Evolutionary conservation across 306 rosid genomes (phyloP).

Genomic region (cucumber (Cucumis sativus)): Cucumber_9930_V3 NC_026659.2:24990001-24990500

Average conservation of each 20-base stretch:
- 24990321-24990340: too few species aligned
- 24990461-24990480: too few species aligned
- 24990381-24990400: too few species aligned
- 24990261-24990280: neutral
- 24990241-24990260: neutral
- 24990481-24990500: too few species aligned
- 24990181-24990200: constrained; percentile 44
- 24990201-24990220: neutral
- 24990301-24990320: too few species aligned
- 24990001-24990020: constrained; percentile 29
- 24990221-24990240: neutral
- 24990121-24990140: constrained; percentile 15
- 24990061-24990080: neutral
- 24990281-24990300: too few species aligned
- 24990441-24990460: too few species aligned
- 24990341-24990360: too few species aligned
- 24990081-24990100: neutral
- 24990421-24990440: too few species aligned
- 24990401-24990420: too few species aligned
- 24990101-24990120: neutral
- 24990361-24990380: too few species aligned
- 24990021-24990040: constrained; percentile 12
- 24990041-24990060: constrained; percentile 5
- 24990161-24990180: constrained; percentile 79
- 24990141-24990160: constrained; percentile 29